Evolutionary conservation across 2,329 filamentous ascomycete species (phyloP), one percentile per base, ranked within the genome.

Genomic region (Nectriaceae sp.): DNA sequence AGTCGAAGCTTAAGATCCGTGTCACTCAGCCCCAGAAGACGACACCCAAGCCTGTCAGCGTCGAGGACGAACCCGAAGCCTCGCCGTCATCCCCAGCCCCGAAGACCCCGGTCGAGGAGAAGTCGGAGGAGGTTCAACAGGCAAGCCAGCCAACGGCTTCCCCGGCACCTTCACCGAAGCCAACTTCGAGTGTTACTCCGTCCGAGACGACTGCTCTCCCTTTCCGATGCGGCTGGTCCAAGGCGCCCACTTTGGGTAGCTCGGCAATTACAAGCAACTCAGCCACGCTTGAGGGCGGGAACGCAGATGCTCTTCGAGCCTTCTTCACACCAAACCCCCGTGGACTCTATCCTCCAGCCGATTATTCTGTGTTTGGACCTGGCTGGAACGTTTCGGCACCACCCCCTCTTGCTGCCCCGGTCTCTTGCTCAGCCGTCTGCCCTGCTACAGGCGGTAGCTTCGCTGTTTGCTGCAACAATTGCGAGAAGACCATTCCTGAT

Each of bases 391-490:
- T 24, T n/a, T 35, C 29, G 1, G 40, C 24, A 21, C 18, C 21
- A 11, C 49, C 11, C 41, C 39, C 40, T 8, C 40, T 40, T 38
- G 37, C 31, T 35, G 37, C 6, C 29, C 40, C 8, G n/a, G 36
- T 43, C 4, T 22, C 46, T 13, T 46, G 42, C 18, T 39, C 48
- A 19, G 11, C 46, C 11, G 21, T 50, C n/a, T 56, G 46, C 43
- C 51, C 57, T 24, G 45, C 52, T 10, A 41, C 53, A 41, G 54
- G 59, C 6, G 44, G 60, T 36, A 46, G 49, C 29, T 96, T 92
- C 71, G 88, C 89, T 11, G 91, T 99, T 38, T 96, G 89, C 76
- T 99, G 94, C 82, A 97, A 99, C 74, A 81, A 83, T 67, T 99
- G 94, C 71, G 87, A 90, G 58, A 77, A 76, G 52, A 82, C 85